phyloP scores from a whole-genome alignment of 768 basidiomycete species.

The Mycena galopus region DNA sequence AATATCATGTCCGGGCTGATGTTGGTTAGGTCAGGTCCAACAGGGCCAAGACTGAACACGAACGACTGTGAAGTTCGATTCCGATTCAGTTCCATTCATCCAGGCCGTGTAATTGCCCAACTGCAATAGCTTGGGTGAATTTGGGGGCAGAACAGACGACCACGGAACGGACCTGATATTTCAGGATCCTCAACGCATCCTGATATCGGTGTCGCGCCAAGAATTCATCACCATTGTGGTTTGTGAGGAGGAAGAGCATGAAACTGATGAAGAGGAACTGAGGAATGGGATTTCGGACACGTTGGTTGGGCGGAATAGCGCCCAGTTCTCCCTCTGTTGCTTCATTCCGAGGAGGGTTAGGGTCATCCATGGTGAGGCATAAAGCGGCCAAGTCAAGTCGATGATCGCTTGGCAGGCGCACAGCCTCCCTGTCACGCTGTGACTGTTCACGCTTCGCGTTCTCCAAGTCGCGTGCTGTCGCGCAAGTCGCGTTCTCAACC shows the following conservation, averaged over 20 bases:
- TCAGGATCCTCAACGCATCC: constrained; percentile 70
- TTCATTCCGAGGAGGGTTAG: constrained; percentile 52
- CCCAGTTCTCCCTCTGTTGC: constrained; percentile 46
- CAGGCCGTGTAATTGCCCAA: constrained; percentile 82
- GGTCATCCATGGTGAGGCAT: constrained; percentile 27
- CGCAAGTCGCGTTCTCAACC: not conserved
- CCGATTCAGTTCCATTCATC: constrained; percentile 73
- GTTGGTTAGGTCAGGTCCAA: not conserved
- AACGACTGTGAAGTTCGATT: constrained; percentile 76
- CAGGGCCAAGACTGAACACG: constrained; percentile 37
- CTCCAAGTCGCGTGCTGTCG: not conserved
- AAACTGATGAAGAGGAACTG: constrained; percentile 75
- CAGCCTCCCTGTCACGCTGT: not conserved
- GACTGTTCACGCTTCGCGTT: not conserved
- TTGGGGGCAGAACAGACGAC: not conserved
- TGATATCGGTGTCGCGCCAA: constrained; percentile 71
- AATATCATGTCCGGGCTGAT: constrained; percentile 62
- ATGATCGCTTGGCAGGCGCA: not conserved
- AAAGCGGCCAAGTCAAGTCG: not conserved
- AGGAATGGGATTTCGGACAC: constrained; percentile 72
- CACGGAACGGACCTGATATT: constrained; percentile 43
- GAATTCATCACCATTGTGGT: not conserved
- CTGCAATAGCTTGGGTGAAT: constrained; percentile 47
- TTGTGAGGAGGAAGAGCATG: not conserved
- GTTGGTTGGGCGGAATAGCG: constrained; percentile 47